Evolutionary conservation across 768 basidiomycete species (phyloP).

Genomic region (Macrolepiota dolichaula): DNA sequence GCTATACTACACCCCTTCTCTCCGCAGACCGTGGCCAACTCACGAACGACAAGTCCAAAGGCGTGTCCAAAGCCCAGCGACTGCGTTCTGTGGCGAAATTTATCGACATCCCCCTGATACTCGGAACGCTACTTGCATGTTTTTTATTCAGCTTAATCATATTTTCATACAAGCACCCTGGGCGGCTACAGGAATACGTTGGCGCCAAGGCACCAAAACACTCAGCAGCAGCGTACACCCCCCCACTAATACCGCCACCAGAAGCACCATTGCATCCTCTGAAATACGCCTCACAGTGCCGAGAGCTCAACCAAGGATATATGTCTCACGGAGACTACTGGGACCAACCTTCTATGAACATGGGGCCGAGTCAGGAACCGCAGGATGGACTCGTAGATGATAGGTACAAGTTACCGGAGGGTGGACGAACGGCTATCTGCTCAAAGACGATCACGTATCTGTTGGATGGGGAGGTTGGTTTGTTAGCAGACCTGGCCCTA

Average conservation of each 20-base stretch:
- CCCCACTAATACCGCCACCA: slow-evolving; percentile 44
- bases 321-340: slow-evolving; percentile 54
- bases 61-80: background rate
- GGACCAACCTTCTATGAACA: slow-evolving; percentile 31
- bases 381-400: slow-evolving; percentile 14
- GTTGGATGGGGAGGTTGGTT: slow-evolving; percentile 62
- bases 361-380: slow-evolving; percentile 34
- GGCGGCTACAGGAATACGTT: slow-evolving; percentile 40
- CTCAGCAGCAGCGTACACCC: slow-evolving; percentile 14
- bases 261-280: slow-evolving; percentile 51
- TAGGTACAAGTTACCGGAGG: slow-evolving; percentile 10
- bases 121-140: slow-evolving; percentile 6
- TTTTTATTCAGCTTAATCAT: slow-evolving; percentile 45
- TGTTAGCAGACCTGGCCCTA: slow-evolving; percentile 62
- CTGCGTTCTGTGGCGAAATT: background rate
- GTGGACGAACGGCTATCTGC: slow-evolving; percentile 33
- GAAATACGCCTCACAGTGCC: slow-evolving; percentile 58
- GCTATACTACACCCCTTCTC: slow-evolving; percentile 46
- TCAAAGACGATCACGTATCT: slow-evolving; percentile 69
- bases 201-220: slow-evolving; percentile 26
- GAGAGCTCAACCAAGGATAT: slow-evolving; percentile 40
- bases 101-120: slow-evolving; percentile 10
- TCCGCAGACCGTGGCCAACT: slow-evolving; percentile 34
- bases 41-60: slow-evolving; percentile 9
- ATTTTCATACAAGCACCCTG: slow-evolving; percentile 49